Conservation (phyloP, 1,139 yeast species). For the Saccharomycopsis hybrid region DNA sequence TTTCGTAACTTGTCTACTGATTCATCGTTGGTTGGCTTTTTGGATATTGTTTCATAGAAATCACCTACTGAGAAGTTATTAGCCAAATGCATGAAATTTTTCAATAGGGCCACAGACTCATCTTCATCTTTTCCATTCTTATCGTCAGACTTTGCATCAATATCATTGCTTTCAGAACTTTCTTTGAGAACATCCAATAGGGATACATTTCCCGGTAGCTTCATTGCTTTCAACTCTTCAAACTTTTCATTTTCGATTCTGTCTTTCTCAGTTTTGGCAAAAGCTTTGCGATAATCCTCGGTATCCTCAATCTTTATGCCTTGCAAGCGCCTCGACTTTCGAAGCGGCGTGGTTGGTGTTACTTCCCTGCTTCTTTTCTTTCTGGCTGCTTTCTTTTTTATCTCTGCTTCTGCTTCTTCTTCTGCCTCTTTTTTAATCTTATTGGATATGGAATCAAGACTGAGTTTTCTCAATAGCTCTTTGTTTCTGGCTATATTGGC, state of each 20-base stretch:
- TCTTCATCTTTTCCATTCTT: too few species aligned
- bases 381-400: slow-evolving; percentile 24
- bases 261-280: slow-evolving; percentile 27
- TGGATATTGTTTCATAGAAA: slow-evolving; percentile 48
- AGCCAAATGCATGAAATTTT: slow-evolving; percentile 36
- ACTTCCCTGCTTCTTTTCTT: slow-evolving; percentile 22
- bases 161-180: slow-evolving; percentile 28
- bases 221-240: slow-evolving; percentile 46
- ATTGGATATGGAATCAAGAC: slow-evolving; percentile 35
- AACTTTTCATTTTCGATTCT: slow-evolving; percentile 34
- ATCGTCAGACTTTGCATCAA: slow-evolving; percentile 32
- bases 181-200: slow-evolving; percentile 50
- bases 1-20: slow-evolving; percentile 41
- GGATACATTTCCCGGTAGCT: slow-evolving; percentile 56
- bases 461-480: slow-evolving; percentile 42
- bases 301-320: slow-evolving; percentile 41
- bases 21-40: slow-evolving; percentile 30
- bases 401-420: slow-evolving; percentile 24
- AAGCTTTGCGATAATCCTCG: slow-evolving; percentile 27
- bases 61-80: slow-evolving; percentile 73
- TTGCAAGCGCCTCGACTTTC: slow-evolving; percentile 61
- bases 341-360: slow-evolving; percentile 41
- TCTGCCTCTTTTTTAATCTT: slow-evolving; percentile 32
- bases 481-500: slow-evolving; percentile 53
- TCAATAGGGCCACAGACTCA: too few species aligned